phyloP scores from a whole-genome alignment of 164 flowering plant genomes.

The Aristolochia fimbriata region DNA sequence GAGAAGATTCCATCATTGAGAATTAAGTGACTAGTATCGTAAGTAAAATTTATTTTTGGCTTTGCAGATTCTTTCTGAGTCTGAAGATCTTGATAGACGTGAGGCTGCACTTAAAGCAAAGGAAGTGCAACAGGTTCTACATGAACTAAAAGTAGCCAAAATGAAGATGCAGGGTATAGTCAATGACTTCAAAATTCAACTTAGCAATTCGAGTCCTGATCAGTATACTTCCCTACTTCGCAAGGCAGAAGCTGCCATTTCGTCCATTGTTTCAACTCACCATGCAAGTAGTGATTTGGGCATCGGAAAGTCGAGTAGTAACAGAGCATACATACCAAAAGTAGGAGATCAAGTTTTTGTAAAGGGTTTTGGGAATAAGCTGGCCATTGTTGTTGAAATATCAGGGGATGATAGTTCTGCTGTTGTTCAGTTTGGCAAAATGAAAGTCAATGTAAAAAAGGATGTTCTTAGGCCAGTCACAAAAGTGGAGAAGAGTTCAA shows the following conservation, averaged over 20 bases:
- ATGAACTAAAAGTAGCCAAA: slow-evolving; percentile 42
- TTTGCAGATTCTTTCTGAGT: slow-evolving; percentile 56
- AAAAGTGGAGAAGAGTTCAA: slow-evolving; percentile 14
- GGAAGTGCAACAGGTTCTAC: slow-evolving; percentile 34
- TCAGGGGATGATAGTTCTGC: slow-evolving; percentile 51
- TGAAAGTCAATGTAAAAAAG: slow-evolving; percentile 50
- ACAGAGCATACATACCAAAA: slow-evolving; percentile 35
- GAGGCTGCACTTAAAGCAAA: slow-evolving; percentile 52
- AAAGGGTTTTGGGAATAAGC: slow-evolving; percentile 52
- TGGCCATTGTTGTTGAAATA: slow-evolving; percentile 69
- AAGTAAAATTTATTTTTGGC: not conserved
- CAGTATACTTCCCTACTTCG: slow-evolving; percentile 37
- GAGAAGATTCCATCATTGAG: too few species aligned
- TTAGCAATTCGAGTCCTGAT: slow-evolving; percentile 31
- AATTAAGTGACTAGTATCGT: not conserved
- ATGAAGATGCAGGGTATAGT: slow-evolving; percentile 47
- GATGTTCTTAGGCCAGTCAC: slow-evolving; percentile 33
- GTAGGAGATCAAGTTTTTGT: slow-evolving; percentile 66
- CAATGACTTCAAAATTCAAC: slow-evolving; percentile 46
- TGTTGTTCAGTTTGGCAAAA: slow-evolving; percentile 68
- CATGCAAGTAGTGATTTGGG: slow-evolving; percentile 15
- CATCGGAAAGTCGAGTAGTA: slow-evolving; percentile 12
- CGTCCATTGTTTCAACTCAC: slow-evolving; percentile 48
- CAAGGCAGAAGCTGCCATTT: slow-evolving; percentile 59
- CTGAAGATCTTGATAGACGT: slow-evolving; percentile 62